Conservation (phyloP, 352 stramenopile species). For the Phytophthora hybrid region DNA sequence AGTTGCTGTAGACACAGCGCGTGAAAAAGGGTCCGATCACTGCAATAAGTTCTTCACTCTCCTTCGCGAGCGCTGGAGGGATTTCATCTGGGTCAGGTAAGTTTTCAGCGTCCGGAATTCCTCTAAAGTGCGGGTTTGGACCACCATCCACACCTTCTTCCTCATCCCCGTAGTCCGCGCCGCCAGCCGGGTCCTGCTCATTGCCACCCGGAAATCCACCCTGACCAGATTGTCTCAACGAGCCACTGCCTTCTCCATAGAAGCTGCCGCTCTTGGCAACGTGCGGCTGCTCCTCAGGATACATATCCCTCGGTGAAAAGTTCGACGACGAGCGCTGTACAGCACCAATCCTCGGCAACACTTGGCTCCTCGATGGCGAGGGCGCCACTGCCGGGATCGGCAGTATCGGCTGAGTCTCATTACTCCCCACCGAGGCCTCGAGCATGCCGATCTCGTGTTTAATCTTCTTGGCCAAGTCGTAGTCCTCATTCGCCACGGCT, state of each 20-base stretch:
- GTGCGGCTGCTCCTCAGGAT: slow-evolving; percentile 50
- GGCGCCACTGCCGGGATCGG: slow-evolving; percentile 33
- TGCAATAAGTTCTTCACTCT: slow-evolving; percentile 79
- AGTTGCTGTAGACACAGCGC: slow-evolving; percentile 87
- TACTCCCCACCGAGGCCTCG: slow-evolving; percentile 66
- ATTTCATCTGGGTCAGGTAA: slow-evolving; percentile 81
- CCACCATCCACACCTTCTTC: slow-evolving; percentile 26
- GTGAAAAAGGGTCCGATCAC: slow-evolving; percentile 84
- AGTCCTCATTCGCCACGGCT: slow-evolving; percentile 92
- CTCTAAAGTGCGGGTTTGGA: slow-evolving; percentile 63
- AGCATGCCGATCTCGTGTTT: slow-evolving; percentile 89
- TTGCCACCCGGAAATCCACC: slow-evolving; percentile 10
- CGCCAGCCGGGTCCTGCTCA: slow-evolving; percentile 34
- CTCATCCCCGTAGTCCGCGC: slow-evolving; percentile 26
- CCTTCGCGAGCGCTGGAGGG: slow-evolving; percentile 67
- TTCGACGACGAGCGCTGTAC: slow-evolving; percentile 50
- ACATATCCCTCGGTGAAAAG: slow-evolving; percentile 75
- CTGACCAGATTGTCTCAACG: slow-evolving; percentile 28
- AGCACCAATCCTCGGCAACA: slow-evolving; percentile 50
- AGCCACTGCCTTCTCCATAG: slow-evolving; percentile 13
- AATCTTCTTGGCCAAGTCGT: slow-evolving; percentile 91
- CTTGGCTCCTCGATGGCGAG: slow-evolving; percentile 49
- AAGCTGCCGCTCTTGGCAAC: slow-evolving; percentile 29
- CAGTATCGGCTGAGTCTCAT: slow-evolving; percentile 71
- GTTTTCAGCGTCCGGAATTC: slow-evolving; percentile 74